Evolutionary conservation across 2,329 filamentous ascomycete species (phyloP).

Genomic region (Calonectria leucothoes): DNA sequence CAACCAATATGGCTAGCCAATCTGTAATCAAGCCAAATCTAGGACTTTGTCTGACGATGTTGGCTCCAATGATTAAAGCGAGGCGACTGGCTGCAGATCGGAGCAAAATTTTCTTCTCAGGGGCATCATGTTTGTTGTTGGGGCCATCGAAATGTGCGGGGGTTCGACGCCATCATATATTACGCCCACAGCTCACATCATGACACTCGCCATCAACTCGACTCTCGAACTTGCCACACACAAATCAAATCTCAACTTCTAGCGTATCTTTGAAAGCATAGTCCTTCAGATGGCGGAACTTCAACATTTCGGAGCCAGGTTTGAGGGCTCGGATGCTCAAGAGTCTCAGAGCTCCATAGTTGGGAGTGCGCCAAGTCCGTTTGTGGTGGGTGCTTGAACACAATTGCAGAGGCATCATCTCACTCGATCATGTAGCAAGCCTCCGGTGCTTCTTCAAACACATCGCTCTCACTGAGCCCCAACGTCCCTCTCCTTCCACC

Average conservation of each 20-base stretch:
- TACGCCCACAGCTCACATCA: not conserved
- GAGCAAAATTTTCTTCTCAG: conserved; percentile 30
- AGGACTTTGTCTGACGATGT: conserved; percentile 20
- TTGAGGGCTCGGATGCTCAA: conserved; percentile 28
- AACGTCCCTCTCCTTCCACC: conserved; percentile 35
- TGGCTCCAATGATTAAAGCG: conserved; percentile 2
- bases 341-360: conserved; percentile 40
- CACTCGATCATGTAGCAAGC: conserved; percentile 29
- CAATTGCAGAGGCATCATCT: conserved; percentile 10
- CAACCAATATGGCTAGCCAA: conserved; percentile 25
- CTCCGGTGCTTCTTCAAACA: conserved; percentile 42
- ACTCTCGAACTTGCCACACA: not conserved
- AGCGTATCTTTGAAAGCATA: not conserved
- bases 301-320: conserved; percentile 37
- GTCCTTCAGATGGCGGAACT: conserved; percentile 34
- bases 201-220: too few species aligned
- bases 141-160: conserved; percentile 1
- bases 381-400: conserved; percentile 32
- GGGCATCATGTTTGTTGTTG: conserved; percentile 6
- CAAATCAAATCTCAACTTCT: too few species aligned
- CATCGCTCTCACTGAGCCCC: conserved; percentile 37
- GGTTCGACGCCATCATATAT: conserved; percentile 24
- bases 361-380: conserved; percentile 37
- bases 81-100: conserved; percentile 33
- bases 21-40: conserved; percentile 8